These are phyloP conservation scores for Ophiosphaerella narmari DNA, from an alignment of 2,329 filamentous ascomycete genomes.

Conservation along the genomic window DNA sequence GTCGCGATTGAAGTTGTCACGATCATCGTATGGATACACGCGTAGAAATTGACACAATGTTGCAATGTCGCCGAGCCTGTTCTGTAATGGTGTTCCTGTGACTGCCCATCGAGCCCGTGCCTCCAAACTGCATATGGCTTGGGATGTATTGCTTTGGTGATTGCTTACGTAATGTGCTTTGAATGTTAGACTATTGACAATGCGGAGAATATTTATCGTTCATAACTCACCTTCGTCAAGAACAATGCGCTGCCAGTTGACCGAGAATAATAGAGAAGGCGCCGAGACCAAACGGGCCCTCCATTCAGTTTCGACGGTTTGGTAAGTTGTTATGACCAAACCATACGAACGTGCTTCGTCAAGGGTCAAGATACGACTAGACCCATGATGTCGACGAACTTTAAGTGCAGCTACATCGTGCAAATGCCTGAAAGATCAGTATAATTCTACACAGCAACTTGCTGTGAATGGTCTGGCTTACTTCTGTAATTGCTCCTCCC, in stretches of 20 bases:
- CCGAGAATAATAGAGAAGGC: conserved; percentile 1
- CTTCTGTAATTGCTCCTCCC: too few species aligned
- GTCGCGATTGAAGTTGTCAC: conserved; percentile 45
- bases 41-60: conserved; percentile 13
- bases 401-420: not conserved
- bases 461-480: too few species aligned
- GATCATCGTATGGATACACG: conserved; percentile 22
- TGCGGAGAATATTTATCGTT: not conserved
- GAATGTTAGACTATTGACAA: conserved; percentile 35
- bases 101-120: conserved; percentile 56
- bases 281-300: conserved; percentile 6
- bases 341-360: not conserved
- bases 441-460: too few species aligned
- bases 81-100: conserved; percentile 49
- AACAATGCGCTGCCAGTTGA: conserved; percentile 22
- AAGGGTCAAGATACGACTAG: not conserved
- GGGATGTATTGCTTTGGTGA: conserved; percentile 14
- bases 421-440: too few species aligned
- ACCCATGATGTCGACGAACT: not conserved
- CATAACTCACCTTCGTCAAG: conserved; percentile 20
- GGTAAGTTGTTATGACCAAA: conserved; percentile 17
- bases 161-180: conserved; percentile 44
- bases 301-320: conserved; percentile 6
- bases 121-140: conserved; percentile 47
- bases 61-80: conserved; percentile 11